These are phyloP conservation scores for Aspergillus aculeatinus DNA, from an alignment of 2,329 filamentous ascomycete genomes.

Conservation along the genomic window DNA sequence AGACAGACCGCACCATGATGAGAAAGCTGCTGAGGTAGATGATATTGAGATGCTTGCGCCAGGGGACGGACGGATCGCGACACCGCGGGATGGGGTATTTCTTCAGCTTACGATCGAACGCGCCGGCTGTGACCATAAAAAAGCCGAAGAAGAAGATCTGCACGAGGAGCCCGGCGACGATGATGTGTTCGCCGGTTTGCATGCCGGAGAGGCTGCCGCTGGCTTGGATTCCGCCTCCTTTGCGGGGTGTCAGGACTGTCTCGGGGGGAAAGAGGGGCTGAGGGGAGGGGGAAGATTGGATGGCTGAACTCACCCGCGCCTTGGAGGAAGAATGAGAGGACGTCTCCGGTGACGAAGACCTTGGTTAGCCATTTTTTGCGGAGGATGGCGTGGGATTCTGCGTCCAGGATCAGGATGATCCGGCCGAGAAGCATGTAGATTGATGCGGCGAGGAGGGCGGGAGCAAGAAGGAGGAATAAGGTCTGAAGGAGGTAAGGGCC, in stretches of 20 bases:
- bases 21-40: slow-evolving; percentile 17
- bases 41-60: slow-evolving; percentile 13
- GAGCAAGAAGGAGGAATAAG: slow-evolving; percentile 2
- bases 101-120: slow-evolving; percentile 12
- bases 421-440: slow-evolving; percentile 17
- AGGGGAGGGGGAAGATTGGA: not conserved
- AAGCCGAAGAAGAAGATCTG: slow-evolving; percentile 61
- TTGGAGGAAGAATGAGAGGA: slow-evolving; percentile 35
- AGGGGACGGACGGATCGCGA: not conserved
- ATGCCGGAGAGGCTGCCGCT: slow-evolving; percentile 9
- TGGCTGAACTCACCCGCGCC: slow-evolving; percentile 21
- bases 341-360: slow-evolving; percentile 36
- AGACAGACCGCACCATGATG: slow-evolving; percentile 22
- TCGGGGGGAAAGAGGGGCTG: not conserved
- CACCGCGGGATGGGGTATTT: slow-evolving; percentile 9
- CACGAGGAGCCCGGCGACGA: slow-evolving; percentile 57
- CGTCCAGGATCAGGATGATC: slow-evolving; percentile 33
- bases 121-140: slow-evolving; percentile 44
- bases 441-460: not conserved
- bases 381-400: slow-evolving; percentile 35
- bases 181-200: slow-evolving; percentile 37
- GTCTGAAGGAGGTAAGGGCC: not conserved
- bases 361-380: slow-evolving; percentile 39
- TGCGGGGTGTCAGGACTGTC: no score
- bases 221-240: slow-evolving; percentile 21